Conservation (phyloP, 1,284 basidiomycete species). For the Leccinum cinnamomeum region DNA sequence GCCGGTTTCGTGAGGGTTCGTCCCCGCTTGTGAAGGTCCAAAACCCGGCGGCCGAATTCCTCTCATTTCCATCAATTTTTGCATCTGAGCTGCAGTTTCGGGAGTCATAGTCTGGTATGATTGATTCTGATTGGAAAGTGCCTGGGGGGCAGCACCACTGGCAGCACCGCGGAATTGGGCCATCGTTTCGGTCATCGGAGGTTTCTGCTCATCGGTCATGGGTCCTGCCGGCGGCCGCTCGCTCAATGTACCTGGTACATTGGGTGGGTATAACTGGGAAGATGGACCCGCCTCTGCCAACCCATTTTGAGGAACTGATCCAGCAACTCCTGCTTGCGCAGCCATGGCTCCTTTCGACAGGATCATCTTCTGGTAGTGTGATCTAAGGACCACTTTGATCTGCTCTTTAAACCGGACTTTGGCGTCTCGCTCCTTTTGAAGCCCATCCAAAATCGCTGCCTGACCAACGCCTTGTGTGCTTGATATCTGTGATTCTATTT, state of each 20-base stretch:
- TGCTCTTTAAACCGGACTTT: constrained; percentile 12
- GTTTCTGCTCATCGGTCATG: constrained; percentile 27
- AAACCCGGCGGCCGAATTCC: constrained; percentile 17
- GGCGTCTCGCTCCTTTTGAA: constrained; percentile 11
- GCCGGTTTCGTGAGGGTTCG: constrained; percentile 13
- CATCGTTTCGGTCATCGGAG: constrained; percentile 17
- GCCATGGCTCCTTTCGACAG: background rate
- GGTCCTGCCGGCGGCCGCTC: constrained; percentile 10
- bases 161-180: constrained; percentile 24
- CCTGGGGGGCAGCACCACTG: constrained; percentile 1
- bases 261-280: constrained; percentile 11
- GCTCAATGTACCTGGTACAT: constrained; percentile 2
- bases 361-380: constrained; percentile 18
- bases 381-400: constrained; percentile 18
- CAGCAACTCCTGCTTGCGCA: constrained; percentile 4
- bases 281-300: constrained; percentile 12
- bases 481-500: constrained; percentile 15
- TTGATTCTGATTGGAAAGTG: constrained; percentile 17
- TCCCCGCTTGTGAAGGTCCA: constrained; percentile 12
- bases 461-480: constrained; percentile 20
- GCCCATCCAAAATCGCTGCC: constrained; percentile 2
- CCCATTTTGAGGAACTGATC: constrained; percentile 6
- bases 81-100: constrained; percentile 46
- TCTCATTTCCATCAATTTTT: constrained; percentile 49
- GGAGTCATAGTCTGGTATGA: constrained; percentile 13